phyloP scores from a whole-genome alignment of 768 basidiomycete species.

The Leucocoprinus birnbaumii region DNA sequence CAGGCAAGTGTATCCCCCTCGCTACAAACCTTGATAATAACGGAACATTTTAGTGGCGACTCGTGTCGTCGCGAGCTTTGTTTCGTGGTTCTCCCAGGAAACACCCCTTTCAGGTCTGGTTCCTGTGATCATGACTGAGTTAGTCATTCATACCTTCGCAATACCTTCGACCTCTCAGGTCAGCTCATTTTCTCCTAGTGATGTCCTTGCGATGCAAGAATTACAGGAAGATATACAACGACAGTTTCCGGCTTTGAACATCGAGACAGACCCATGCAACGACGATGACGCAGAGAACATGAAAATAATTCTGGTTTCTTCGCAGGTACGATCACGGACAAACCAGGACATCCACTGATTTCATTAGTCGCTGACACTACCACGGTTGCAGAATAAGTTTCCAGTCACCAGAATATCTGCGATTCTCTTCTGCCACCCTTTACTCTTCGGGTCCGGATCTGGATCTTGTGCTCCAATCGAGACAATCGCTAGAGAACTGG shows the following conservation, averaged over 20 bases:
- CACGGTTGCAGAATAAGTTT: neutral
- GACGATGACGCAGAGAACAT: neutral
- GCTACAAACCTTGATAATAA: neutral
- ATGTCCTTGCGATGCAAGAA: neutral
- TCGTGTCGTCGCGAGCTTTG: neutral
- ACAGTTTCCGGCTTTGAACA: neutral
- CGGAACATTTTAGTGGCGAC: neutral
- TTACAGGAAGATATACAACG: neutral
- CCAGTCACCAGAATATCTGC: neutral
- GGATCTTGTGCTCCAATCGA: slow-evolving; percentile 13
- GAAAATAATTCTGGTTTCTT: slow-evolving; percentile 1
- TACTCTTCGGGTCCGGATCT: neutral
- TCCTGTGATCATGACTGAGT: neutral
- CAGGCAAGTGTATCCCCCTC: neutral
- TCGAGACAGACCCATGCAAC: neutral
- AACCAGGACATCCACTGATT: neutral
- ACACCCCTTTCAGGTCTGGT: neutral
- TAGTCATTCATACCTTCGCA: neutral
- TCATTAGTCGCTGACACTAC: neutral
- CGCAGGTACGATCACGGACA: slow-evolving; percentile 7
- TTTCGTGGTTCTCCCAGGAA: neutral
- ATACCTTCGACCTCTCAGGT: neutral
- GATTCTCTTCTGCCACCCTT: slow-evolving; percentile 16
- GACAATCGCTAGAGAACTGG: slow-evolving; percentile 44
- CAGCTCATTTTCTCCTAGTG: neutral